These are phyloP conservation scores for Anacardium occidentale DNA, from an alignment of 345 rosid species.

Conservation along the genomic window DNA sequence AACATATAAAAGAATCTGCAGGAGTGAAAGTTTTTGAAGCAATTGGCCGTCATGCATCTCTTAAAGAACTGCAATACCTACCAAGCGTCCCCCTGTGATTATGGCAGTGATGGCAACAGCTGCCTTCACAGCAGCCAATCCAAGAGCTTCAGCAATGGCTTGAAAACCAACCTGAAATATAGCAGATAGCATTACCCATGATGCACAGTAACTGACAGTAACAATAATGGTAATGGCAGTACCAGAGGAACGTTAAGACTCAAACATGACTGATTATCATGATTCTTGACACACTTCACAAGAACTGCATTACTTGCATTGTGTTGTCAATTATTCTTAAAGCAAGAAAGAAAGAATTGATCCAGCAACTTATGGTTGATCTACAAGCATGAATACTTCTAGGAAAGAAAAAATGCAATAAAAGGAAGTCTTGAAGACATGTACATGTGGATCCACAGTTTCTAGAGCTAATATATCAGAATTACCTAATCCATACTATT, in stretches of 20 bases:
- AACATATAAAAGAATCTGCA: neutral
- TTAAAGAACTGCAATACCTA: slow-evolving; percentile 36
- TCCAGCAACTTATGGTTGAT: neutral
- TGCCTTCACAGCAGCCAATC: slow-evolving; percentile 94
- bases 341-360: neutral
- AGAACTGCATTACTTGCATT: neutral
- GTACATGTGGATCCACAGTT: too few species aligned
- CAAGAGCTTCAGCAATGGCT: slow-evolving; percentile 99
- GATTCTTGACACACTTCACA: neutral
- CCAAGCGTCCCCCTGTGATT: slow-evolving; percentile 97
- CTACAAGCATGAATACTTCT: neutral
- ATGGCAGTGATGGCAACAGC: slow-evolving; percentile 91
- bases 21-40: too few species aligned
- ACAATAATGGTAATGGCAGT: slow-evolving; percentile 9
- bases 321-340: neutral
- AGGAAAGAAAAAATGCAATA: too few species aligned
- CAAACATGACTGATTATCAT: neutral
- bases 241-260: slow-evolving; percentile 2
- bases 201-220: slow-evolving; percentile 10
- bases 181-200: slow-evolving; percentile 20
- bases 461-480: neutral
- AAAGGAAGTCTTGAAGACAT: too few species aligned
- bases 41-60: neutral
- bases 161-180: slow-evolving; percentile 83
- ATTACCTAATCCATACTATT: neutral